Conservation (phyloP, 805 yeast genomes). For the Candida tibetensis region DNA sequence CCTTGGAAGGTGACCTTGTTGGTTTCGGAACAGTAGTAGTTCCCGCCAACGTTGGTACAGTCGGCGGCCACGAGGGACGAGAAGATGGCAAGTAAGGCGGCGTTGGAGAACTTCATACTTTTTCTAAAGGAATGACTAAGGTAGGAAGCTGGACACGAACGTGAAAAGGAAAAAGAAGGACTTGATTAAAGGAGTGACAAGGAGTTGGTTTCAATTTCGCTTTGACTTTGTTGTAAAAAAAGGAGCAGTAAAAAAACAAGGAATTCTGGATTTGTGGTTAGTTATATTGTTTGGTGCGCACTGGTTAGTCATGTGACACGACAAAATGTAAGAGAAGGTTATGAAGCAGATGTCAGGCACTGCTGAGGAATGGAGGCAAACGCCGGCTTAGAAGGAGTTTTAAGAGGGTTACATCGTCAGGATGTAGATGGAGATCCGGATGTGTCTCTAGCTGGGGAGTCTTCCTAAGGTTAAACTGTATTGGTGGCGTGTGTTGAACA, state of each 20-base stretch:
- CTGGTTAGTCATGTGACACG: too few relatives aligned
- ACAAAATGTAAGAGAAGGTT: too few relatives aligned
- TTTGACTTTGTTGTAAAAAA: constrained; percentile 1
- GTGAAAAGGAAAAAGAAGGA: not conserved
- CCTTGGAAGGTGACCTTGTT: constrained; percentile 62
- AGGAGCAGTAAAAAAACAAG: not conserved
- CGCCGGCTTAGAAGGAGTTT: too few relatives aligned
- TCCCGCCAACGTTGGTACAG: constrained; percentile 23
- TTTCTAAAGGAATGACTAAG: constrained; percentile 10
- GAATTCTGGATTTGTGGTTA: too few relatives aligned
- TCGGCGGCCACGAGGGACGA: constrained; percentile 18
- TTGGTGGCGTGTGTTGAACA: too few relatives aligned
- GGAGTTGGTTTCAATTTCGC: not conserved
- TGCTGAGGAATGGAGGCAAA: too few relatives aligned
- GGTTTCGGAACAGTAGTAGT: constrained; percentile 62
- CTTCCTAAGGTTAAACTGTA: too few relatives aligned
- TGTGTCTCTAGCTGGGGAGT: too few relatives aligned
- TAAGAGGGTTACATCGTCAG: too few relatives aligned
- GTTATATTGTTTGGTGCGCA: too few relatives aligned
- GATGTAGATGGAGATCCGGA: too few relatives aligned
- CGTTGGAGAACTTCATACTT: constrained; percentile 22
- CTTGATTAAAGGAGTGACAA: not conserved
- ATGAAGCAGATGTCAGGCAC: too few relatives aligned
- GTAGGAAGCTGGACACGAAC: constrained; percentile 3
- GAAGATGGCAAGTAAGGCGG: constrained; percentile 22